phyloP scores from a whole-genome alignment of 768 basidiomycete genomes.

The Xerocomus spinulosus region DNA sequence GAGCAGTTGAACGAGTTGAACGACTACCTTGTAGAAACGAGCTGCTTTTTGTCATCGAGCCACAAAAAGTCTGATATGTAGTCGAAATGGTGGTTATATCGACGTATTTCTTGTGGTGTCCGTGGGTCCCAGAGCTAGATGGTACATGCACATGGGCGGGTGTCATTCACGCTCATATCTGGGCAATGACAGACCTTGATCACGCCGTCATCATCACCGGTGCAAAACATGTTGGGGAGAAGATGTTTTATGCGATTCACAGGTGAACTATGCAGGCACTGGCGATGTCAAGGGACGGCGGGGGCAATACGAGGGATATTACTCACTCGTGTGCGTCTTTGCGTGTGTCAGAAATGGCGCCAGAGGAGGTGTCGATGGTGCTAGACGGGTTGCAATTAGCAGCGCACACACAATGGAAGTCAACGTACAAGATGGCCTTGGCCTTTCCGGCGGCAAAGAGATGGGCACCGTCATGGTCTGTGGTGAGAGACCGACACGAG shows the following conservation, averaged over 20 bases:
- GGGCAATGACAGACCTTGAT: conserved; percentile 61
- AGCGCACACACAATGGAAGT: background rate
- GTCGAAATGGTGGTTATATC: conserved; percentile 86
- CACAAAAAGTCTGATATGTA: conserved; percentile 92
- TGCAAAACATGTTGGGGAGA: conserved; percentile 67
- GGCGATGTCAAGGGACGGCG: conserved; percentile 27
- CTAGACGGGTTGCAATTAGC: conserved; percentile 34
- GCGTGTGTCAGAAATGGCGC: conserved; percentile 44
- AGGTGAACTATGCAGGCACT: conserved; percentile 53
- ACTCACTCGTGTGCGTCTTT: conserved; percentile 66
- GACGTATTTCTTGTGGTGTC: conserved; percentile 54
- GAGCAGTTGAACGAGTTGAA: background rate
- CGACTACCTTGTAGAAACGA: conserved; percentile 79
- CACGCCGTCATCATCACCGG: conserved; percentile 92
- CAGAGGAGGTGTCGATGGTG: conserved; percentile 62
- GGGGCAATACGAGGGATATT: conserved; percentile 2
- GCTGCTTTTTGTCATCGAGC: conserved; percentile 76
- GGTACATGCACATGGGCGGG: background rate
- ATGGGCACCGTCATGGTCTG: conserved; percentile 61
- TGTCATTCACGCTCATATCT: background rate
- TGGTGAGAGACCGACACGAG: conserved; percentile 72
- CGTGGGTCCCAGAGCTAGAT: conserved; percentile 87
- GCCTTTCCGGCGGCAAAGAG: conserved; percentile 82
- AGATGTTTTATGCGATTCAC: conserved; percentile 82
- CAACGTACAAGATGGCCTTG: conserved; percentile 69